Evolutionary conservation across 2,329 filamentous ascomycete genomes (phyloP), one percentile per base, ranked within the genome.

Genomic region (Arthrinium phaeospermum): DNA sequence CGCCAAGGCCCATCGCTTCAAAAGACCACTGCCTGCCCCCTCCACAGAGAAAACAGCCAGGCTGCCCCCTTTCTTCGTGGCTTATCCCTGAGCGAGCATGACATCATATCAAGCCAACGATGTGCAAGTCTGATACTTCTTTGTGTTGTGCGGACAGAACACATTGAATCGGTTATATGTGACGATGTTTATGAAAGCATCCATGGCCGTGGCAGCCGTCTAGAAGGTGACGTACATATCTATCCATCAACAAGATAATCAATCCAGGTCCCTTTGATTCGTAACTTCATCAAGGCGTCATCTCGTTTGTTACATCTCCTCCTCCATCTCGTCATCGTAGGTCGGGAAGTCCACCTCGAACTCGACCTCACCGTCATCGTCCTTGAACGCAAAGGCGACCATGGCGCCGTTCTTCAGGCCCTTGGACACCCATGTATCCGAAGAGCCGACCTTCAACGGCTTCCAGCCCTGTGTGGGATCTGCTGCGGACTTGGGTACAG

Each of bases 401-500:
- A 84, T 80, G 71, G 81, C 82, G 49, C 86, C 86, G 44, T 89
- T 83, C 73, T 84, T 83, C 14, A 90, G 68, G 0, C 84, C 85
- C 72, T 85, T 82, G 57, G 80, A 81, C 0, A 79, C 78, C 0
- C 86, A 83, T 0, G 83, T 87, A 70, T 85, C 83, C 0, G 73
- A 75, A 2, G 81, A 81, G 0, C 78, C 75, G 2, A 83, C 78
- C 2, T 83, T 80, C 14, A 91, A 79, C 34, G 80, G 80, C 75
- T 81, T 85, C 88, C 88, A 91, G 8, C 88, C 88, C 27, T 82
- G 79, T 0, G 80, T 78, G 2, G 84, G 80, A 68, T 90, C 87
- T 41, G 82, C 81, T 19, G 83, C 79, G 45, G 83, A 81, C 64
- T 82, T 85, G 16, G 86, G 83, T 10, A 85, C 73, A 1, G 82